Evolutionary conservation across 2,329 filamentous ascomycete genomes (phyloP).

Genomic region (Sclerotinia minor): DNA sequence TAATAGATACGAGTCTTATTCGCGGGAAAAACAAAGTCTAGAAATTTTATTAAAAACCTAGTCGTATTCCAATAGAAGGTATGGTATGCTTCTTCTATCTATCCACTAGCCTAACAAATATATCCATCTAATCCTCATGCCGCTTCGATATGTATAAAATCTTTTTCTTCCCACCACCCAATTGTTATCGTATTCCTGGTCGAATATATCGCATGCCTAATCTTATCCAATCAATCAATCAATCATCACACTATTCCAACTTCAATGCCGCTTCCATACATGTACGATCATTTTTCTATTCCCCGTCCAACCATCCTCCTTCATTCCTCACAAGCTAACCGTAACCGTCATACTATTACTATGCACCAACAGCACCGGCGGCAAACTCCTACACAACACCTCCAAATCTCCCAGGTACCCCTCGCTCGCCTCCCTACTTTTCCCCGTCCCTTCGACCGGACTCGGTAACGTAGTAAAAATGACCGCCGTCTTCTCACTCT

Average conservation of each 20-base stretch:
- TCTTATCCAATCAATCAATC: neutral
- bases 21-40: too few relatives aligned
- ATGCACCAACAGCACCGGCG: constrained; percentile 32
- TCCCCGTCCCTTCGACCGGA: constrained; percentile 48
- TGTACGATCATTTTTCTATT: neutral
- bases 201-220: neutral
- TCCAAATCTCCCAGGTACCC: constrained; percentile 38
- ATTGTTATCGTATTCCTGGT: neutral
- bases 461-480: constrained; percentile 78
- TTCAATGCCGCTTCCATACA: neutral
- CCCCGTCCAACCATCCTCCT: neutral
- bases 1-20: too few relatives aligned
- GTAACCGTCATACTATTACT: constrained; percentile 35
- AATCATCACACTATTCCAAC: neutral
- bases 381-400: constrained; percentile 32
- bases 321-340: constrained; percentile 22
- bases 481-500: constrained; percentile 41
- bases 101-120: neutral
- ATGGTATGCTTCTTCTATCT: neutral
- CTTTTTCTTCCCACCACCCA: too few relatives aligned
- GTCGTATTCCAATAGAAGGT: neutral
- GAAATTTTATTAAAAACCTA: neutral
- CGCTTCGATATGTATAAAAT: neutral
- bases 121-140: neutral
- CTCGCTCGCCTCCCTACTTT: constrained; percentile 32